Conservation (phyloP, 352 stramenopile species). For the Phytophthora foliorum region DNA sequence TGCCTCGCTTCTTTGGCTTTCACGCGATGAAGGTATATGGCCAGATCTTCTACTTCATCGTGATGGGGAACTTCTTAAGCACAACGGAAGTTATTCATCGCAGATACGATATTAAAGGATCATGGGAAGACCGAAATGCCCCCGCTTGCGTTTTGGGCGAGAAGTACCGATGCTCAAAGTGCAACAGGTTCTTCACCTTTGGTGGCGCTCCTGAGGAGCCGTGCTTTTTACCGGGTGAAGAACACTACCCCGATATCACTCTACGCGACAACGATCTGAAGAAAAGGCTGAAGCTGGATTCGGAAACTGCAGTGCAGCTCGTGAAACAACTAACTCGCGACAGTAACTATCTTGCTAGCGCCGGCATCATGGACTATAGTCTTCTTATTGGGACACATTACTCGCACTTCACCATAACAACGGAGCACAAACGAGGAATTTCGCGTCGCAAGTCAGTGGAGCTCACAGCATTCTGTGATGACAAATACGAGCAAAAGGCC, state of each 20-base stretch:
- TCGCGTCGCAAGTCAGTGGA: constrained; percentile 46
- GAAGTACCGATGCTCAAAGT: constrained; percentile 86
- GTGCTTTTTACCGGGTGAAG: constrained; percentile 67
- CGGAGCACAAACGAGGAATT: constrained; percentile 38
- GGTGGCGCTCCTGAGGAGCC: constrained; percentile 48
- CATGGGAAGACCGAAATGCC: constrained; percentile 89
- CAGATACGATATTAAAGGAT: constrained; percentile 94
- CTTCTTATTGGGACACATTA: constrained; percentile 91
- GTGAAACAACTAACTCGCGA: constrained; percentile 87
- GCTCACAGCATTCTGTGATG: constrained; percentile 36
- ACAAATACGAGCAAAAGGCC: constrained; percentile 27
- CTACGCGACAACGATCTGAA: constrained; percentile 90
- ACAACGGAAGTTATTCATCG: constrained; percentile 87
- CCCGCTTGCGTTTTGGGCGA: constrained; percentile 80
- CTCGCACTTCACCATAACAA: constrained; percentile 82
- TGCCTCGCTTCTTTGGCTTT: constrained; percentile 92
- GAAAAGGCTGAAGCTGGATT: constrained; percentile 79
- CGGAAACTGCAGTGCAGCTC: constrained; percentile 57
- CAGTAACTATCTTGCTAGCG: constrained; percentile 84
- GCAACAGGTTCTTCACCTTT: constrained; percentile 88
- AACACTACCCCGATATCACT: constrained; percentile 88
- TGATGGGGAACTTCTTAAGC: constrained; percentile 94
- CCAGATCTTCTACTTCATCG: constrained; percentile 92
- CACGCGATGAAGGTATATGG: constrained; percentile 95
- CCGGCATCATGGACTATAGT: constrained; percentile 94